phyloP scores from a whole-genome alignment of 2,329 filamentous ascomycete genomes.

The Beauveria brongniartii region DNA sequence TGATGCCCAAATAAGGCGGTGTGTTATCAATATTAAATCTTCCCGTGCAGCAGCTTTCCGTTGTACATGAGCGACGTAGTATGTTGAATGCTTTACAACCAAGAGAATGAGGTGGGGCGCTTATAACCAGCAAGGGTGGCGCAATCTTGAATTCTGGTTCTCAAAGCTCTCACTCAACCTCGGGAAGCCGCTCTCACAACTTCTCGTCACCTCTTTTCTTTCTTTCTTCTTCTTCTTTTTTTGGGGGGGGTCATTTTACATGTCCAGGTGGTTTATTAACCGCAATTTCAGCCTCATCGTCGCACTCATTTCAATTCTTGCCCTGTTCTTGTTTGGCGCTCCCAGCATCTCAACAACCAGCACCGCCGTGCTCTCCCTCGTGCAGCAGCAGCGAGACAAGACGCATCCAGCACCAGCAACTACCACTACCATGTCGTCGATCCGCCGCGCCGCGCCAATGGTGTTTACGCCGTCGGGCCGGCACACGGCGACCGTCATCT shows the following conservation, averaged over 20 bases:
- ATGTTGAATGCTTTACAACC: neutral
- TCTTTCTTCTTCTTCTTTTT: neutral
- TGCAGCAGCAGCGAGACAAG: neutral
- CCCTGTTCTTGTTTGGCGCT: neutral
- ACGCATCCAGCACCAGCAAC: neutral
- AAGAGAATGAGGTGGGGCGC: neutral
- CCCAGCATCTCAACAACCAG: neutral
- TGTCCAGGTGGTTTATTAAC: neutral
- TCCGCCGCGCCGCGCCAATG: slow-evolving; percentile 41
- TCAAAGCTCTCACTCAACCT: neutral
- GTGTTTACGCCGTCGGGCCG: slow-evolving; percentile 70
- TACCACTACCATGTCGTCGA: slow-evolving; percentile 16
- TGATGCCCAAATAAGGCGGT: too few relatives aligned
- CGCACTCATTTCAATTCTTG: neutral
- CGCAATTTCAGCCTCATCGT: neutral
- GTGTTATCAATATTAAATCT: neutral
- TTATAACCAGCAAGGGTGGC: neutral
- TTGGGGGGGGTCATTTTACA: neutral
- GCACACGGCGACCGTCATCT: slow-evolving; percentile 93
- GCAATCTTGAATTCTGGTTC: neutral
- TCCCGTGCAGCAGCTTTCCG: neutral
- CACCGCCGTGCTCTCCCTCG: neutral
- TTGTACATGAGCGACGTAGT: neutral
- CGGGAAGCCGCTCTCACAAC: neutral
- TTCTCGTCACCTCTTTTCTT: neutral